phyloP scores from a whole-genome alignment of 108 stramenopile genomes.

The Heterococcus sp. region DNA sequence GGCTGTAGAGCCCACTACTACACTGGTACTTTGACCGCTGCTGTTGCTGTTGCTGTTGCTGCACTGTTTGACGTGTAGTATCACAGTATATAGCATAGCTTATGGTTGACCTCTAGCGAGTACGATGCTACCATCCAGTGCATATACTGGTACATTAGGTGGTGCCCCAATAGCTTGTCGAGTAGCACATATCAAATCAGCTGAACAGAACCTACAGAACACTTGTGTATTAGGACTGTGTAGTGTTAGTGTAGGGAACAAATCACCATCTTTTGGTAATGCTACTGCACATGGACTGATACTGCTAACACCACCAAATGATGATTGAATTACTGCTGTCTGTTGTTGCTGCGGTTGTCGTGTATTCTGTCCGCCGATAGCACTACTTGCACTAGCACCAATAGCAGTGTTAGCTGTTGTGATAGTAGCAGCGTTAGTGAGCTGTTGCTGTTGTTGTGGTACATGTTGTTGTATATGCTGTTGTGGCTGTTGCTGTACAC shows the following conservation, averaged over 20 bases:
- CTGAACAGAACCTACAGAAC: slow-evolving; percentile 79
- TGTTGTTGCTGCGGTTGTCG: too few species aligned
- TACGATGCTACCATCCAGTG: slow-evolving; percentile 85
- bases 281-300: slow-evolving; percentile 54
- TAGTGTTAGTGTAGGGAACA: slow-evolving; percentile 84
- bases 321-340: not conserved
- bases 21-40: too few species aligned
- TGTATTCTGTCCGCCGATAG: not conserved
- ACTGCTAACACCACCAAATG: not conserved
- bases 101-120: slow-evolving; percentile 39
- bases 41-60: too few species aligned
- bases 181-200: slow-evolving; percentile 72
- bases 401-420: not conserved
- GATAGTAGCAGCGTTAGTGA: not conserved
- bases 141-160: slow-evolving; percentile 70
- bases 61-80: too few species aligned
- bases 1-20: too few species aligned
- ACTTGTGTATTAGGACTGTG: slow-evolving; percentile 79
- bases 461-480: too few species aligned
- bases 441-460: not conserved
- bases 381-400: not conserved
- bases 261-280: slow-evolving; percentile 77
- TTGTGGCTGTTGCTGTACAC: too few species aligned
- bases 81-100: not conserved
- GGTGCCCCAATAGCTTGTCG: slow-evolving; percentile 75